A percentile compares a stretch with the other conserved stretches of the same genome.
These are phyloP conservation scores for Trametes punicea DNA, from an alignment of 768 basidiomycete genomes.

Conservation along the genomic window DNA sequence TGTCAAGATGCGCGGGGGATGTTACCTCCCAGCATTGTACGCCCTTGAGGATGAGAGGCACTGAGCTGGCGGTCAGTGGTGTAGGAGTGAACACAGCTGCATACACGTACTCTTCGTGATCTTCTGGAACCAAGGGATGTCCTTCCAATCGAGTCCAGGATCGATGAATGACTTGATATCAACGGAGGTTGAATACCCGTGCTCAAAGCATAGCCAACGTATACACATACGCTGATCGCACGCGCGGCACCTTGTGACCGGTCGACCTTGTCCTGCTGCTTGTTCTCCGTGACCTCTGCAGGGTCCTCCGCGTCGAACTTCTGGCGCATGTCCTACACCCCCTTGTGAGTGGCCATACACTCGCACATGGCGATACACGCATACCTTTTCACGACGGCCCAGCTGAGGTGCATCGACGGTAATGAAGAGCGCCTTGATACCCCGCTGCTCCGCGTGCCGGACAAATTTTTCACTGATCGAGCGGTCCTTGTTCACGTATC, in stretches of 20 bases:
- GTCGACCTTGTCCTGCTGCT: slow-evolving; percentile 55
- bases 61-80: slow-evolving; percentile 12
- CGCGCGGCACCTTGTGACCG: slow-evolving; percentile 89
- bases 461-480: slow-evolving; percentile 82
- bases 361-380: background rate
- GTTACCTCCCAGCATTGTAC: slow-evolving; percentile 58
- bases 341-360: background rate
- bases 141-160: slow-evolving; percentile 82
- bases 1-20: background rate
- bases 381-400: slow-evolving; percentile 83
- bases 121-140: slow-evolving; percentile 62
- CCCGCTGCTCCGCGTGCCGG: slow-evolving; percentile 84
- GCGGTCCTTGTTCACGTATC: slow-evolving; percentile 54
- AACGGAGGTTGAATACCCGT: background rate
- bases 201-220: background rate
- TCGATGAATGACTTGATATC: slow-evolving; percentile 90
- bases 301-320: slow-evolving; percentile 85
- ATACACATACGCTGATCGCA: slow-evolving; percentile 74
- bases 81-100: too few relatives aligned
- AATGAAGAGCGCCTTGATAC: slow-evolving; percentile 92
- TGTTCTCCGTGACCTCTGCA: slow-evolving; percentile 50
- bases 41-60: slow-evolving; percentile 65
- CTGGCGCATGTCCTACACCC: slow-evolving; percentile 84
- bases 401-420: slow-evolving; percentile 98
- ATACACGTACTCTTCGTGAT: slow-evolving; percentile 50